These are phyloP conservation scores for Pestalotiopsis sp. DNA, from an alignment of 2,329 filamentous ascomycete genomes.

Conservation along the genomic window DNA sequence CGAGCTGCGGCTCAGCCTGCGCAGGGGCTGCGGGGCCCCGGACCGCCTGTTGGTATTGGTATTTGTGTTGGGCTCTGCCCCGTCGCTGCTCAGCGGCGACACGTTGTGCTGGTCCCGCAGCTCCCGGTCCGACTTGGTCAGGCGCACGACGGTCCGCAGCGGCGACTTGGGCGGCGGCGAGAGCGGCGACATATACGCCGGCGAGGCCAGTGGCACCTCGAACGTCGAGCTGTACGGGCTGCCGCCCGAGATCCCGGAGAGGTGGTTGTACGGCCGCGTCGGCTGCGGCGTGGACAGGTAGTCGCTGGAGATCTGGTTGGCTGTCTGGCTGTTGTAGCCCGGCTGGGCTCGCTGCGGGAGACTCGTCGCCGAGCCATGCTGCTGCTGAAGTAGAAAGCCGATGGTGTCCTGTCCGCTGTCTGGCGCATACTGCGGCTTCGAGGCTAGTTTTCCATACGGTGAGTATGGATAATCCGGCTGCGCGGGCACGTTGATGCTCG, in stretches of 20 bases:
- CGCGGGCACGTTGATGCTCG: background rate
- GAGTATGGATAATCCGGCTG: background rate
- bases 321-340: background rate
- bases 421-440: background rate
- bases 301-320: background rate
- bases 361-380: background rate
- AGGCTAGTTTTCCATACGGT: background rate
- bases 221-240: conserved; percentile 10
- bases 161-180: conserved; percentile 1
- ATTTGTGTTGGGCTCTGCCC: background rate
- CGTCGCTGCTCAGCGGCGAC: background rate
- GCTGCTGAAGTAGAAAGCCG: background rate
- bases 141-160: background rate
- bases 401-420: background rate
- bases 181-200: conserved; percentile 1
- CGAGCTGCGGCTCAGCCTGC: background rate
- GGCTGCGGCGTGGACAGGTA: background rate
- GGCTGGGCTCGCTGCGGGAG: background rate
- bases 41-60: background rate
- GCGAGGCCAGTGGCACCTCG: background rate
- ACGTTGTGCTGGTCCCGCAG: background rate
- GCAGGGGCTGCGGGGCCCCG: background rate
- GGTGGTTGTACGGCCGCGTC: background rate
- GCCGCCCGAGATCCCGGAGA: background rate
- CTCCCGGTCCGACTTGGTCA: background rate